phyloP scores from a whole-genome alignment of 208 protist species.

The Novymonas esmeraldas region DNA sequence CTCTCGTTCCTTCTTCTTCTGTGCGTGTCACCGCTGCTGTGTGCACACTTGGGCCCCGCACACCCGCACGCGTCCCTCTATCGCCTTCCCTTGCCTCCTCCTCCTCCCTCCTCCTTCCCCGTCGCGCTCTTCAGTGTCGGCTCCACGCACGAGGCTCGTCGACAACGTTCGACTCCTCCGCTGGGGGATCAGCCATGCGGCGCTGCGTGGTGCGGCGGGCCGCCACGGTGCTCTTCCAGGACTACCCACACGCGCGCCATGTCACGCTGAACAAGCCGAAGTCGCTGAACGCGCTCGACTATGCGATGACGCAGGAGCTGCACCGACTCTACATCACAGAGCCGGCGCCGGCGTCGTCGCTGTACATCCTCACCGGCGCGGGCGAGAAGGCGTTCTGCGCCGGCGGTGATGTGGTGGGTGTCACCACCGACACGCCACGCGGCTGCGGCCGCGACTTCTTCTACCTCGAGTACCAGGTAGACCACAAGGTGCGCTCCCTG shows the following conservation, averaged over 20 bases:
- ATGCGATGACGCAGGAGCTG: slow-evolving; percentile 54
- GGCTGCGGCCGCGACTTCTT: slow-evolving; percentile 53
- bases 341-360: slow-evolving; percentile 26
- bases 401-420: slow-evolving; percentile 77
- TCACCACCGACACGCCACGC: slow-evolving; percentile 34
- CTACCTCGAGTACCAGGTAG: slow-evolving; percentile 71
- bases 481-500: slow-evolving; percentile 58
- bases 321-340: slow-evolving; percentile 38
- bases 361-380: slow-evolving; percentile 67
- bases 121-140: not conserved
- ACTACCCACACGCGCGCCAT: slow-evolving; percentile 53
- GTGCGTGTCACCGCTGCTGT: too few species aligned
- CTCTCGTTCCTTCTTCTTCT: too few species aligned
- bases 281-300: slow-evolving; percentile 63
- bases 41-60: too few species aligned
- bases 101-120: not conserved
- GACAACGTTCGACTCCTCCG: too few species aligned
- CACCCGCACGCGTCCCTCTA: not conserved
- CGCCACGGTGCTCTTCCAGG: slow-evolving; percentile 43
- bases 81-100: not conserved
- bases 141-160: too few species aligned
- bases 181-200: too few species aligned
- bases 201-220: not conserved
- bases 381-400: slow-evolving; percentile 84
- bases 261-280: slow-evolving; percentile 62